These are phyloP conservation scores for Globisporangium perplexum DNA, from an alignment of 352 stramenopile genomes.

Conservation along the genomic window DNA sequence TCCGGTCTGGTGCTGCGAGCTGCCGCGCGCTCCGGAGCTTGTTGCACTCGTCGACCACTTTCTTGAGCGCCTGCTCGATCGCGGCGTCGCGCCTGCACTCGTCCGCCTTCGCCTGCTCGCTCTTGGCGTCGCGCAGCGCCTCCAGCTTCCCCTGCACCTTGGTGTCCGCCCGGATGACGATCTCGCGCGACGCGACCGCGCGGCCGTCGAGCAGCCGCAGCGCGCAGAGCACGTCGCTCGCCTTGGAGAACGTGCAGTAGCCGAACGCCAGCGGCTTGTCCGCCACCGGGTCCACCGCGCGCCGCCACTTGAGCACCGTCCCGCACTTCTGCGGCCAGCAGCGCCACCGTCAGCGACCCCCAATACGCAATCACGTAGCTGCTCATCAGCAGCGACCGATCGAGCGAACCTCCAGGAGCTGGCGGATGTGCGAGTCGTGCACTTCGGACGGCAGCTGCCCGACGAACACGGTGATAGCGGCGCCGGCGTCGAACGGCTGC, in stretches of 20 bases:
- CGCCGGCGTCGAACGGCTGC: conserved; percentile 18
- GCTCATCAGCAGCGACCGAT: too few species aligned
- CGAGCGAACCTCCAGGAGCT: conserved; percentile 34
- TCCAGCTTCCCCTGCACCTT: conserved; percentile 33
- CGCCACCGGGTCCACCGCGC: conserved; percentile 34
- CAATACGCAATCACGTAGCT: too few species aligned
- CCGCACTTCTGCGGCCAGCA: conserved; percentile 24
- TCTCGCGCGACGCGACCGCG: conserved; percentile 34
- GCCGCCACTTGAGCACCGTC: conserved; percentile 37
- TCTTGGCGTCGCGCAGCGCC: conserved; percentile 6
- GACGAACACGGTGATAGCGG: conserved; percentile 39
- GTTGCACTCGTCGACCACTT: conserved; percentile 26
- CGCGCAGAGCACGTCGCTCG: conserved; percentile 35
- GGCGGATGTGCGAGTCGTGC: conserved; percentile 45
- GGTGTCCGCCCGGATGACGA: conserved; percentile 34
- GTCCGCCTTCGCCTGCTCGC: conserved; percentile 14
- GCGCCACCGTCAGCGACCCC: too few species aligned
- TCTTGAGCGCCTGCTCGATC: conserved; percentile 18
- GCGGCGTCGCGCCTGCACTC: conserved; percentile 21
- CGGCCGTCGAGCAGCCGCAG: conserved; percentile 39
- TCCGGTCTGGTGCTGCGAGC: background rate
- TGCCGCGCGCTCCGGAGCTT: conserved; percentile 1
- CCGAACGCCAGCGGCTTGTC: conserved; percentile 39
- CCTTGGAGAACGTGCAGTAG: conserved; percentile 31
- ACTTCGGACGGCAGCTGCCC: conserved; percentile 47